phyloP scores from a whole-genome alignment of 768 basidiomycete species.

The Trametes coccinea region DNA sequence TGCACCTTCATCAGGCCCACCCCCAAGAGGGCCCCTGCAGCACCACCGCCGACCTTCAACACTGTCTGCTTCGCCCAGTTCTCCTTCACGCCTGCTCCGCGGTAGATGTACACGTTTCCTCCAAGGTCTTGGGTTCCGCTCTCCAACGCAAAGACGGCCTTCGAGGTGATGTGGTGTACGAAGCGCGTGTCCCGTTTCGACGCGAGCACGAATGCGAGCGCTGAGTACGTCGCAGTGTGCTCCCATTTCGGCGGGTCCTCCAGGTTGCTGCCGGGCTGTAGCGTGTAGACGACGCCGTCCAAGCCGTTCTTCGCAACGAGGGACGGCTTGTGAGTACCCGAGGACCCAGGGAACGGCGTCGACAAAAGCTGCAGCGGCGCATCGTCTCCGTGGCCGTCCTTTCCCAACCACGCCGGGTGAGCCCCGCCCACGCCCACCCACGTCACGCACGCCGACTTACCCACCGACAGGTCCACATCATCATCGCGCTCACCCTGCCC shows the following conservation, averaged over 20 bases:
- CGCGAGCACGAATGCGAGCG: constrained; percentile 90
- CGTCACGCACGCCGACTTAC: constrained; percentile 61
- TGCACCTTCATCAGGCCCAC: constrained; percentile 51
- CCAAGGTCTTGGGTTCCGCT: constrained; percentile 65
- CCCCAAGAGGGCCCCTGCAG: constrained; percentile 76
- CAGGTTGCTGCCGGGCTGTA: constrained; percentile 36
- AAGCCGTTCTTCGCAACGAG: constrained; percentile 71
- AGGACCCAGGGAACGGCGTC: constrained; percentile 61
- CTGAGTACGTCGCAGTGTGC: constrained; percentile 84
- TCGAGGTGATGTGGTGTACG: constrained; percentile 65
- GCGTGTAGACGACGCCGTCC: constrained; percentile 66
- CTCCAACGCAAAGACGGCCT: constrained; percentile 80
- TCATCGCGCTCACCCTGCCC: constrained; percentile 90
- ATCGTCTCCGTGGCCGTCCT: constrained; percentile 28
- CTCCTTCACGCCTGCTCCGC: constrained; percentile 49
- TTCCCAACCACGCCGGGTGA: constrained; percentile 42
- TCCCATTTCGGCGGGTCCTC: constrained; percentile 48
- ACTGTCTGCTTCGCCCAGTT: constrained; percentile 80
- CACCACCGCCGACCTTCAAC: constrained; percentile 68
- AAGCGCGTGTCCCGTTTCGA: constrained; percentile 90
- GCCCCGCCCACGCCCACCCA: constrained; percentile 61
- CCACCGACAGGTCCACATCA: constrained; percentile 78
- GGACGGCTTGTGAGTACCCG: constrained; percentile 34
- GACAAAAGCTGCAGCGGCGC: constrained; percentile 62
- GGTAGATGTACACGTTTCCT: constrained; percentile 88